Evolutionary conservation across 2,329 filamentous ascomycete species (phyloP).

Genomic region (Aspergillus fumigatiaffinis): DNA sequence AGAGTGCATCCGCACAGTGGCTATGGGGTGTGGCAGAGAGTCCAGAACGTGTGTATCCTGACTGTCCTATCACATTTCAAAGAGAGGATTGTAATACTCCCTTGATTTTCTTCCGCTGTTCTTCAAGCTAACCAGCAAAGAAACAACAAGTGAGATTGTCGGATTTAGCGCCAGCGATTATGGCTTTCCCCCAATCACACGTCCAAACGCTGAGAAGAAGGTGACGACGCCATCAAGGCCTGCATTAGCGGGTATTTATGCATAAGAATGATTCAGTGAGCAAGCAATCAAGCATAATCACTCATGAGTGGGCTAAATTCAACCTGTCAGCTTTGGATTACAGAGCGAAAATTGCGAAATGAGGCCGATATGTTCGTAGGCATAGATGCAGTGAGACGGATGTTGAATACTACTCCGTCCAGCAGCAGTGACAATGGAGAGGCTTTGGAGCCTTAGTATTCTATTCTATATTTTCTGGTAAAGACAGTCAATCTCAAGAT

Average conservation of each 20-base stretch:
- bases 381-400: background rate
- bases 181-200: background rate
- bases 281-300: background rate
- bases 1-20: background rate
- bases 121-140: background rate
- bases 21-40: background rate
- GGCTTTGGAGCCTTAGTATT: background rate
- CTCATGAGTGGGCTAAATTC: background rate
- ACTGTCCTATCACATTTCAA: background rate
- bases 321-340: background rate
- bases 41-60: background rate
- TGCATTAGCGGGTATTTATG: background rate
- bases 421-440: background rate
- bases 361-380: background rate
- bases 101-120: background rate
- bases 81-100: background rate
- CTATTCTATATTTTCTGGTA: background rate
- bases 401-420: background rate
- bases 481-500: slow-evolving; percentile 11
- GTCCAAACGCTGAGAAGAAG: background rate
- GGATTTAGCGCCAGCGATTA: background rate
- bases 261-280: background rate
- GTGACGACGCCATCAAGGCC: background rate
- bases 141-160: background rate
- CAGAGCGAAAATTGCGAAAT: background rate